Percentiles rank a stretch among this genome's conserved stretches.
These are phyloP conservation scores for Atalantia buxifolia DNA, from an alignment of 345 rosid species.

Conservation along the genomic window DNA sequence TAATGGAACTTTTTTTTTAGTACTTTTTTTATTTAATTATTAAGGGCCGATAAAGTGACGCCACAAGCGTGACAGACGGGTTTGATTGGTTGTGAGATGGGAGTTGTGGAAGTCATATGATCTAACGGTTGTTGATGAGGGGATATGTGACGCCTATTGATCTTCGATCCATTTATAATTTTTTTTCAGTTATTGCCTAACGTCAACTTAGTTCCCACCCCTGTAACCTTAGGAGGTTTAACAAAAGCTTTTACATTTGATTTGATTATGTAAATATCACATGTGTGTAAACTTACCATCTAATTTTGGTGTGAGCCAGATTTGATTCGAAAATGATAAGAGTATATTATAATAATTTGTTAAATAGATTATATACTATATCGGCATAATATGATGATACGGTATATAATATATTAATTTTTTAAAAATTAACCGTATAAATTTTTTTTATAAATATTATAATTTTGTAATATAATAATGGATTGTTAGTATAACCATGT, in stretches of 20 bases:
- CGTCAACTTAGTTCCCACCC: no score
- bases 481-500: neutral
- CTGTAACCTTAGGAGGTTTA: neutral
- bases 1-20: neutral
- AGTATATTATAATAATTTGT: neutral
- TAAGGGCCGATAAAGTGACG: neutral
- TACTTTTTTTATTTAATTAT: neutral
- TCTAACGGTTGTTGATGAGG: neutral
- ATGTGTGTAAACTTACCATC: neutral
- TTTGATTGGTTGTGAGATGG: conserved; percentile 3
- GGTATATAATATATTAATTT: no score
- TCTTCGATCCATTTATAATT: no score
- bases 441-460: neutral
- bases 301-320: neutral
- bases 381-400: neutral
- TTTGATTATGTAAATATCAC: neutral
- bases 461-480: neutral
- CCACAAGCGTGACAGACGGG: neutral
- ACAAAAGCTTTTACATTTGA: neutral
- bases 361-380: neutral
- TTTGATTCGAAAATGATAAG: neutral
- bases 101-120: neutral
- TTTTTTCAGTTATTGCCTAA: no score
- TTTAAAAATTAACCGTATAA: neutral
- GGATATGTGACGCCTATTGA: no score